phyloP scores from a whole-genome alignment of 345 rosid genomes.

The Conringia planisiliqua region DNA sequence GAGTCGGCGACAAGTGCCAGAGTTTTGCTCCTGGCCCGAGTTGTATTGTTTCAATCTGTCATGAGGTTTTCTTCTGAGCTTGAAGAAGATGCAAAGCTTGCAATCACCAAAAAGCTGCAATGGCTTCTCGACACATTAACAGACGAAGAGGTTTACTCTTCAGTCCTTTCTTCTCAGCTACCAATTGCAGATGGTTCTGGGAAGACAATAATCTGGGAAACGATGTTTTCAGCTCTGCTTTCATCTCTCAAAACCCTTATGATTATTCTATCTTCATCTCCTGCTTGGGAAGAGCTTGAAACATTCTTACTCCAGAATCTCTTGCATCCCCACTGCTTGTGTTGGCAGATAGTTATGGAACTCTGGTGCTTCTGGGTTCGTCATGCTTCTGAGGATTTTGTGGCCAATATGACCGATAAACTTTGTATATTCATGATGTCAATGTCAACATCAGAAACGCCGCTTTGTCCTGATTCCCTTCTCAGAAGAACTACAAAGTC shows the following conservation, averaged over 20 bases:
- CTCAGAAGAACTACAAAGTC: slow-evolving; percentile 68
- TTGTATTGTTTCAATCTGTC: slow-evolving; percentile 50
- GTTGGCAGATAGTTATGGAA: slow-evolving; percentile 76
- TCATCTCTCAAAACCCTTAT: slow-evolving; percentile 68
- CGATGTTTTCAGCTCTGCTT: slow-evolving; percentile 56
- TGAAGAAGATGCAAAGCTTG: slow-evolving; percentile 48
- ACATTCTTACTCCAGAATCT: slow-evolving; percentile 69
- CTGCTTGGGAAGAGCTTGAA: slow-evolving; percentile 62
- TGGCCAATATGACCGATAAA: slow-evolving; percentile 43
- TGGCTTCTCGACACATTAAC: slow-evolving; percentile 62
- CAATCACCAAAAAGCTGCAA: slow-evolving; percentile 51
- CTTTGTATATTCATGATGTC: slow-evolving; percentile 53
- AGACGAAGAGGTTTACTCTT: slow-evolving; percentile 63
- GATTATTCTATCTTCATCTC: slow-evolving; percentile 56
- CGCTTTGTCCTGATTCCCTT: slow-evolving; percentile 51
- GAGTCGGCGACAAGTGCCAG: slow-evolving; percentile 41
- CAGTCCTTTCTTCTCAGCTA: slow-evolving; percentile 57
- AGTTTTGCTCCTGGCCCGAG: slow-evolving; percentile 47
- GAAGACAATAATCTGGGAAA: slow-evolving; percentile 58
- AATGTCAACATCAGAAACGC: slow-evolving; percentile 48
- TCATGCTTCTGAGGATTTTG: slow-evolving; percentile 52
- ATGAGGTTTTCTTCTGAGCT: slow-evolving; percentile 52
- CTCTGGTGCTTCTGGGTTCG: slow-evolving; percentile 80
- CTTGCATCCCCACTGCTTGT: slow-evolving; percentile 80
- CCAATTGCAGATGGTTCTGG: slow-evolving; percentile 58